Percentiles rank a stretch among this genome's conserved stretches.
phyloP scores from a whole-genome alignment of 2,329 filamentous ascomycete species.

The Fusarium avenaceum region DNA sequence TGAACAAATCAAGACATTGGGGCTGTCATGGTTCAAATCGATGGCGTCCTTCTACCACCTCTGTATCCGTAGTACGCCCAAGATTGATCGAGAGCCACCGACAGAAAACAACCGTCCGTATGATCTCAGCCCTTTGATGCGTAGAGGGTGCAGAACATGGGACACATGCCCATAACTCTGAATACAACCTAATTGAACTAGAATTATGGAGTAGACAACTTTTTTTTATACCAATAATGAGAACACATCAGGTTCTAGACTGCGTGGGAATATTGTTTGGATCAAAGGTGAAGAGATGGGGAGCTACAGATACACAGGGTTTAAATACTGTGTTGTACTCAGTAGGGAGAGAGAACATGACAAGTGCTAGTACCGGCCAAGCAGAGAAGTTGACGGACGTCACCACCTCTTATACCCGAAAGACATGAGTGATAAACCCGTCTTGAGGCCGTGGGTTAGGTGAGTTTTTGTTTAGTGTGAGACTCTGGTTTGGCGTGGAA shows the following conservation, averaged over 20 bases:
- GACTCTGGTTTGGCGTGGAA: background rate
- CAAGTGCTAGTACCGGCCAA: background rate
- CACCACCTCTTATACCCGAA: slow-evolving; percentile 26
- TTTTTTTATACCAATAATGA: background rate
- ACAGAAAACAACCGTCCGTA: too few species aligned
- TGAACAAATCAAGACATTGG: background rate
- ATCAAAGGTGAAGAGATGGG: too few species aligned
- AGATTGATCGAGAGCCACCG: too few species aligned
- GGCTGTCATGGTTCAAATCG: background rate
- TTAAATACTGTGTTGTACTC: too few species aligned
- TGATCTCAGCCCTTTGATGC: too few species aligned
- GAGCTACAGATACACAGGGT: too few species aligned
- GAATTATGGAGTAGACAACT: background rate
- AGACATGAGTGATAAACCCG: background rate
- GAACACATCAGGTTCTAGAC: too few species aligned
- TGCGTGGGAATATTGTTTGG: too few species aligned
- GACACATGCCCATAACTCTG: background rate
- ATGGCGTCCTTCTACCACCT: background rate
- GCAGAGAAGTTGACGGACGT: background rate
- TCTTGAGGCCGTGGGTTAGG: slow-evolving; percentile 25
- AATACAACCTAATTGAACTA: background rate
- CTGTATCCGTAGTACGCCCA: too few species aligned
- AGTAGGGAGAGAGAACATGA: background rate
- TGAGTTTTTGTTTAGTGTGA: background rate
- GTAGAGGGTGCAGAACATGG: too few species aligned